phyloP scores from a whole-genome alignment of 495 filamentous ascomycete genomes.

The Lichenothelia convexa region DNA sequence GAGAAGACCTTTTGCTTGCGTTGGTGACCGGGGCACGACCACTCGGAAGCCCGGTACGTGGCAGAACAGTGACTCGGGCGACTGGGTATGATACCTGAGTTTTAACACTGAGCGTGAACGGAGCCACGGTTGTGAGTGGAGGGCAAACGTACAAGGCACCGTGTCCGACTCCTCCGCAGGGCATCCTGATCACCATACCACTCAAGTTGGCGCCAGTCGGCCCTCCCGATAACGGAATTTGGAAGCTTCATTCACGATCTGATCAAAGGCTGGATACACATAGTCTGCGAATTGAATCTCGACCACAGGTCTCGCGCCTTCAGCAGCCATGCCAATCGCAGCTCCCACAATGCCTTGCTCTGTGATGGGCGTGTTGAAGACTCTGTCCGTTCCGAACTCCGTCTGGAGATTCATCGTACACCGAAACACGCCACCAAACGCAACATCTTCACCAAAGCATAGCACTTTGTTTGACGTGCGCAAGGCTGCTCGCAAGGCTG shows the following conservation, averaged over 20 bases:
- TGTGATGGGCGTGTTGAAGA: constrained; percentile 90
- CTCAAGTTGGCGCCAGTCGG: constrained; percentile 38
- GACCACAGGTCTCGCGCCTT: constrained; percentile 84
- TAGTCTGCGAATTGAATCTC: constrained; percentile 99
- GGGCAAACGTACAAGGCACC: constrained; percentile 50
- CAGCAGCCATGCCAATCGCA: constrained; percentile 74
- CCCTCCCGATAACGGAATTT: constrained; percentile 86
- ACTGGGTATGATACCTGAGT: constrained; percentile 73
- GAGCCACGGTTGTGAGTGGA: background rate
- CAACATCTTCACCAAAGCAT: constrained; percentile 91
- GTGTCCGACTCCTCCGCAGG: constrained; percentile 86
- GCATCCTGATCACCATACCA: constrained; percentile 80
- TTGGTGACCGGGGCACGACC: constrained; percentile 73
- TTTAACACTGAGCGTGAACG: background rate
- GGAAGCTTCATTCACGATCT: constrained; percentile 91
- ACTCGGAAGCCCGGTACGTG: constrained; percentile 83
- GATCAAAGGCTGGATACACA: constrained; percentile 90
- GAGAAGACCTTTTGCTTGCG: constrained; percentile 83
- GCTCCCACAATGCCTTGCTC: constrained; percentile 95
- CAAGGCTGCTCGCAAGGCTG: constrained; percentile 64
- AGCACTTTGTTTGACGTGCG: constrained; percentile 66
- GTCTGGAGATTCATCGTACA: constrained; percentile 81
- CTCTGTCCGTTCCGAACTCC: constrained; percentile 73
- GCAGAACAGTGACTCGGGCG: constrained; percentile 83
- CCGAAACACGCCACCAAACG: constrained; percentile 92